Evolutionary conservation across 2,329 filamentous ascomycete species (phyloP), one percentile per base, ranked within the genome.

Genomic region (Fusarium nanum): DNA sequence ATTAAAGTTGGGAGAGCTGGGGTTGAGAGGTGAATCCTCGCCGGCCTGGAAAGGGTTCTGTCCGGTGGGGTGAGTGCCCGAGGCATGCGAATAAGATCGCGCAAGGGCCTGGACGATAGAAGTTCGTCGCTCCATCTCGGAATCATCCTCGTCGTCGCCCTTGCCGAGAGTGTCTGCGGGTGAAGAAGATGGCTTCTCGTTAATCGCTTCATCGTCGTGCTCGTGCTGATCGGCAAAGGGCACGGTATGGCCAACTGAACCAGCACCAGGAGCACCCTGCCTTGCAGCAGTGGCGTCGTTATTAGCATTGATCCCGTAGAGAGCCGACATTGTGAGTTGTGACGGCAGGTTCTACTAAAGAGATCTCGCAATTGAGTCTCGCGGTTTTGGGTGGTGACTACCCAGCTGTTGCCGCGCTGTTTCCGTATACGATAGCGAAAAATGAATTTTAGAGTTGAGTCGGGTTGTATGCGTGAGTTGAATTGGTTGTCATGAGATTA

Each of bases 91-190:
- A 72, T 86, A 88, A 64, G 83, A 82, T 53, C 86, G 84, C 2
- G 87, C 87, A 7, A 89, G 80, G n/a, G 82, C 81, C 71, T 88
- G 86, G 22, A 89, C 86, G 27, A 85, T 78, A 11, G 84, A 86
- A 58, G 82, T 79, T 66, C 87, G 84, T 52, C 85, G 84, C 55
- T 81, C 80, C 79, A 85, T 79, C 76, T 87, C 86, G 6, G 76
- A 76, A 58, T 76, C 72, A n/a, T 72, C 75, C 40, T 76, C 70
- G 34, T 77, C 70, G 4, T 73, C 71, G 1, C 66, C 77, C 60
- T 81, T 80, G 7, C 79, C 75, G 12, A 76, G 45, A 5, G 76
- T 77, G 10, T 71, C 68, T 27, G 74, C 68, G 5, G 76, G 71
- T 8, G 78, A 78, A 64, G 61, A 75, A 18, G 63, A 68, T 60